These are phyloP conservation scores for Pestalotiopsis sp. DNA, from an alignment of 2,329 filamentous ascomycete species.

Conservation along the genomic window DNA sequence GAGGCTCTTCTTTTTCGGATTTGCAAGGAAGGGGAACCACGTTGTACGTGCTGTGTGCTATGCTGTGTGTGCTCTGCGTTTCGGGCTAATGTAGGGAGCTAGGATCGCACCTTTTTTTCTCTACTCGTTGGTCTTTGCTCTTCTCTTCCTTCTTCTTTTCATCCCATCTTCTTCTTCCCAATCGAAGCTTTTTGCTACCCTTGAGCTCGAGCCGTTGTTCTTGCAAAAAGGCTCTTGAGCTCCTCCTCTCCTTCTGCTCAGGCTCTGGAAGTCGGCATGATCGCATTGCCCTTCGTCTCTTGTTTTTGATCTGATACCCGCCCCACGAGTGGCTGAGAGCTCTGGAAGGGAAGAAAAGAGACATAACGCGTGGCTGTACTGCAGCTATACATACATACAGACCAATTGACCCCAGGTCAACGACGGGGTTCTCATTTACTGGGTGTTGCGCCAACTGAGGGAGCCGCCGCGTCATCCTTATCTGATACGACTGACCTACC, in stretches of 20 bases:
- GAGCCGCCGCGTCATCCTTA: background rate
- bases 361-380: background rate
- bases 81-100: slow-evolving; percentile 9
- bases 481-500: background rate
- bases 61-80: background rate
- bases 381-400: too few relatives aligned
- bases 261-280: slow-evolving; percentile 4
- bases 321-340: too few relatives aligned
- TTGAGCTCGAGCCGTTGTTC: background rate
- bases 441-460: background rate
- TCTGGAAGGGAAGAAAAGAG: background rate
- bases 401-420: background rate
- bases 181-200: too few relatives aligned
- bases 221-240: background rate
- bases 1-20: background rate
- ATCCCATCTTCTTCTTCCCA: slow-evolving; percentile 4
- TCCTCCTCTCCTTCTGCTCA: background rate
- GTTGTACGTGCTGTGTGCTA: too few relatives aligned
- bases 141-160: slow-evolving; percentile 5
- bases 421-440: background rate
- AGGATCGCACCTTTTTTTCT: slow-evolving; percentile 1
- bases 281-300: background rate
- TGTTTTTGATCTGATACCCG: background rate
- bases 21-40: background rate
- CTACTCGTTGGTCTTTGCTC: background rate